Evolutionary conservation across 257 asterid species (phyloP), one percentile per base, ranked within the genome.

Genomic region (Plectranthus barbatus): DNA sequence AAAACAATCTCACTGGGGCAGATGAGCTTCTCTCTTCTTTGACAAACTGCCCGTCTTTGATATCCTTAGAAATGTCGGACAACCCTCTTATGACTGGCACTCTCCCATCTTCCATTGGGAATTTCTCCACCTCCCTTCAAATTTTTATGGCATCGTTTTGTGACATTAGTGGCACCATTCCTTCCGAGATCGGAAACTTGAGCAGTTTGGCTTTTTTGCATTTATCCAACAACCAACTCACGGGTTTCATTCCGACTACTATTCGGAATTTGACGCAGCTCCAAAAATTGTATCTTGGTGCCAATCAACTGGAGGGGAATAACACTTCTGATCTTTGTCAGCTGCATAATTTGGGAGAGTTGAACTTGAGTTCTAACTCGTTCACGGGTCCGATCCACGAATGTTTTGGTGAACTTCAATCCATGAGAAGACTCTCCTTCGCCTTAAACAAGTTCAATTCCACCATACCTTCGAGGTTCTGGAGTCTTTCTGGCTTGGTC

Each of bases 31-130:
- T 67, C 51, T 37, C 66, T 7, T 57, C 72, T 1, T 40, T 67
- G 19, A 58, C 56, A 65, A 72, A 69, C 4, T 77, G 82, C 37
- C 75, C 44, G 13, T 0, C 66, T 40, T 44, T 83, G 65, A 15
- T 21, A 5, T 0, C 1, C 0, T 2, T 80, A 29, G 80, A 60
- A 21, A 9, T 75, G 8, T 8, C 41, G 0, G 7, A 7, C 8
- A 78, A 74, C 56, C 74, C 63, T 11, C 47, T 74, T 46, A 24
- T 13, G 78, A 69, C 4, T 2, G 78, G 76, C 4, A 9, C 23
- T 15, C 69, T 78, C 13, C 80, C 78, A 0, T 10, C 29, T 67
- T 67, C 72, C n/a, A n/a, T n/a, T n/a, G n/a, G n/a, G n/a, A n/a
- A n/a, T n/a, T n/a, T n/a, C n/a, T n/a, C n/a, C n/a, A n/a, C n/a